Evolutionary conservation across 306 rosid genomes (phyloP).

Genomic region (Ziziphus jujuba): DNA sequence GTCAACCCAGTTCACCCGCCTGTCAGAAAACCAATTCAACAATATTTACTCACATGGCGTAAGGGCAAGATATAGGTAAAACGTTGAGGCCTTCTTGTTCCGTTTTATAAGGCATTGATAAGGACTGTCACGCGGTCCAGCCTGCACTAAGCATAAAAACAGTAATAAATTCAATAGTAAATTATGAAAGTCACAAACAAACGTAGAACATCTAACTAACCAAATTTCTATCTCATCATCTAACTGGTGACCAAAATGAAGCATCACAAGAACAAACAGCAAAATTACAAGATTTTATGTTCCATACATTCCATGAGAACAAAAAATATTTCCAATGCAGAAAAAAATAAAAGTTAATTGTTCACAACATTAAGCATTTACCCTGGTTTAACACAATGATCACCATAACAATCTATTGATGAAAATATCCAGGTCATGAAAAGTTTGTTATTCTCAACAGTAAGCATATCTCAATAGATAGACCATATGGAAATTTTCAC

Average conservation of each 20-base stretch:
- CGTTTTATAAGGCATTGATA: slow-evolving; percentile 89
- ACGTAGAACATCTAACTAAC: background rate
- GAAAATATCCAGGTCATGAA: background rate
- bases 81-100: slow-evolving; percentile 83
- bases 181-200: background rate
- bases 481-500: too few relatives aligned
- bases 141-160: slow-evolving; percentile 60
- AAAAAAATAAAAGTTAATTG: background rate
- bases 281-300: background rate
- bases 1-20: slow-evolving; percentile 9
- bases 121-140: slow-evolving; percentile 75
- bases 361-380: background rate
- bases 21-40: slow-evolving; percentile 3
- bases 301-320: background rate
- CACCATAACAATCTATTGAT: too few relatives aligned
- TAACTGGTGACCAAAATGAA: background rate
- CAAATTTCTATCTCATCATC: background rate
- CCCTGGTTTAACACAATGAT: background rate
- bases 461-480: too few relatives aligned
- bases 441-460: background rate
- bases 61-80: slow-evolving; percentile 81
- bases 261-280: background rate
- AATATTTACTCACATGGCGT: slow-evolving; percentile 68
- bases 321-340: background rate
- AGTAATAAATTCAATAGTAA: slow-evolving; percentile 28